phyloP scores from a whole-genome alignment of 495 filamentous ascomycete species.

The Neurospora sp. region DNA sequence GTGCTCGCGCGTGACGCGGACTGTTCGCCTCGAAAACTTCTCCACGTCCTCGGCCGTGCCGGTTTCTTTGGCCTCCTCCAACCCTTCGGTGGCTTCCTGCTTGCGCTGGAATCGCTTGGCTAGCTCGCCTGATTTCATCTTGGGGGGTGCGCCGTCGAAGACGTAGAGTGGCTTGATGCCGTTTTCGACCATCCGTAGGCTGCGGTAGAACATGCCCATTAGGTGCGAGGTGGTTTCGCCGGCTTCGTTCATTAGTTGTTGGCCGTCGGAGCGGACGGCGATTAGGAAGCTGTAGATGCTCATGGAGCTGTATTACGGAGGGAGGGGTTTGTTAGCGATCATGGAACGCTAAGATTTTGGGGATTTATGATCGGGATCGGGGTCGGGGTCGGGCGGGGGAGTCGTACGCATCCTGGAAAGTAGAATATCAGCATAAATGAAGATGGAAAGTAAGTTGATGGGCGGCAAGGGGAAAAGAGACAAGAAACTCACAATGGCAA shows the following conservation, averaged over 20 bases:
- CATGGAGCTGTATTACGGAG: conserved; percentile 61
- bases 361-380: background rate
- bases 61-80: conserved; percentile 93
- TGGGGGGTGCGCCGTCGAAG: conserved; percentile 93
- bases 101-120: conserved; percentile 91
- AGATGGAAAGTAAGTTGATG: conserved; percentile 2
- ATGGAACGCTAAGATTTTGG: background rate
- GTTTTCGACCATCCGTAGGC: conserved; percentile 94
- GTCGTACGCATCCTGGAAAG: conserved; percentile 71
- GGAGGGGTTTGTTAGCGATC: conserved; percentile 14
- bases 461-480: background rate
- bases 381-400: background rate
- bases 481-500: conserved; percentile 68
- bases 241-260: conserved; percentile 86
- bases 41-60: conserved; percentile 95
- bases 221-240: conserved; percentile 96
- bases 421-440: background rate
- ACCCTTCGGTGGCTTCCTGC: conserved; percentile 72
- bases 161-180: conserved; percentile 98
- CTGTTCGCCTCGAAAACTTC: conserved; percentile 92
- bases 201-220: conserved; percentile 99
- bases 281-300: conserved; percentile 98
- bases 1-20: conserved; percentile 91
- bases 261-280: conserved; percentile 89
- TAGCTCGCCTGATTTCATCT: conserved; percentile 91